Evolutionary conservation across 2,329 filamentous ascomycete genomes (phyloP), one percentile per base, ranked within the genome.

Genomic region (Bipolaris bicolor): DNA sequence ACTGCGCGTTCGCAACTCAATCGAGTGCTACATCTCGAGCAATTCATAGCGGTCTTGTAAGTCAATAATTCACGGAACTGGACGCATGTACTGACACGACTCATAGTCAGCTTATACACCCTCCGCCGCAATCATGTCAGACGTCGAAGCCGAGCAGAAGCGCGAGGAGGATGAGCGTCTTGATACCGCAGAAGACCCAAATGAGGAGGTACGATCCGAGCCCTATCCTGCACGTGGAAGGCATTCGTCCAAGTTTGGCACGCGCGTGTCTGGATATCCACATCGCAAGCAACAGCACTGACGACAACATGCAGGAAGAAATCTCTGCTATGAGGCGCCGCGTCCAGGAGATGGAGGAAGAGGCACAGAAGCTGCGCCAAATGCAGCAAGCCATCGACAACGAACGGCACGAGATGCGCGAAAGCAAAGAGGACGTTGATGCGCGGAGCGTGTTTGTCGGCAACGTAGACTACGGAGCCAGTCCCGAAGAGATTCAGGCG

Each of bases 391-490:
- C 68, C 52, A 84, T 98, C 61, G 94, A 98, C 76, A 88, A 93
- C 75, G 90, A 95, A 71, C 88, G 87, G 62, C 88, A 92, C 64
- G 91, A 91, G 68, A 83, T 95, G 60, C 87, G 90, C 65, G 95
- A 98, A 75, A 92, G 93, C 81, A 96, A 96, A 79, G 93, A 97
- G 77, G 96, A 97, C 67, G 88, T 99, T 58, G 95, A 99, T 79
- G 89, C 89, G 66, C 89, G 95, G 71, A 97, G 92, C 80, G 92
- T 99, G 78, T 99, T 99, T 76, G 95, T 99, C 43, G 95, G 95
- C 67, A 99, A 99, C 70, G 95, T 99, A 65, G 95, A 99, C 79
- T 99, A 99, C 78, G 93, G 91, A 61, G 93, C 94, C 20, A 96
- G 92, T 26, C 95, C 95, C 2, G 95, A 99, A 80, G 95, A 99